Evolutionary conservation across 2,329 filamentous ascomycete genomes (phyloP).

Genomic region (Ceratocystis ficicola): DNA sequence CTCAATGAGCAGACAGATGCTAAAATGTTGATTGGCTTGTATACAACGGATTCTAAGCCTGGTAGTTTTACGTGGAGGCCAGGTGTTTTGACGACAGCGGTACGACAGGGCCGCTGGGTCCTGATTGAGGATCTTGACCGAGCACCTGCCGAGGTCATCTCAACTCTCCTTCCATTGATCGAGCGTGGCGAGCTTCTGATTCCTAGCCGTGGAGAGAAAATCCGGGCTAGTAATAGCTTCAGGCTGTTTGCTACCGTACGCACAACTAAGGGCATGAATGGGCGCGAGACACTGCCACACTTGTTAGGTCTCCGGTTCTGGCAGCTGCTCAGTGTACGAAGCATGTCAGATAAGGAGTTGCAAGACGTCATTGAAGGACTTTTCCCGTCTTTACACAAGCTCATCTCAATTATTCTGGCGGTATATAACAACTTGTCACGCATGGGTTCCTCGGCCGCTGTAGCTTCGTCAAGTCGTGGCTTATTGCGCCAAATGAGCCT

Average conservation of each 20-base stretch:
- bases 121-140: conserved; percentile 94
- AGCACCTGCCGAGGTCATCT: conserved; percentile 88
- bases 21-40: conserved; percentile 88
- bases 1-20: conserved; percentile 97
- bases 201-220: conserved; percentile 73
- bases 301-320: conserved; percentile 81
- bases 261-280: conserved; percentile 57
- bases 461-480: conserved; percentile 36
- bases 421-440: conserved; percentile 45
- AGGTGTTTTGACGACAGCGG: conserved; percentile 85
- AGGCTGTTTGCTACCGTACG: conserved; percentile 85
- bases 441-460: conserved; percentile 27
- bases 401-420: conserved; percentile 45
- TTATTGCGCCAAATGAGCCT: conserved; percentile 49
- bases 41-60: conserved; percentile 75
- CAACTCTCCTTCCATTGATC: conserved; percentile 80
- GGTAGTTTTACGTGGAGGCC: conserved; percentile 87
- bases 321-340: conserved; percentile 59
- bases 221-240: conserved; percentile 74
- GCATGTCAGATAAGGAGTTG: conserved; percentile 58
- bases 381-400: conserved; percentile 57
- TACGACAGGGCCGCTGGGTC: conserved; percentile 89
- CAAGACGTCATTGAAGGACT: conserved; percentile 57
- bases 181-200: conserved; percentile 86
- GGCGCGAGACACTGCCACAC: conserved; percentile 52